Percentiles rank a stretch among this genome's conserved stretches.
These are phyloP conservation scores for Yarrowia sp. DNA, from an alignment of 805 yeast genomes.

Conservation along the genomic window DNA sequence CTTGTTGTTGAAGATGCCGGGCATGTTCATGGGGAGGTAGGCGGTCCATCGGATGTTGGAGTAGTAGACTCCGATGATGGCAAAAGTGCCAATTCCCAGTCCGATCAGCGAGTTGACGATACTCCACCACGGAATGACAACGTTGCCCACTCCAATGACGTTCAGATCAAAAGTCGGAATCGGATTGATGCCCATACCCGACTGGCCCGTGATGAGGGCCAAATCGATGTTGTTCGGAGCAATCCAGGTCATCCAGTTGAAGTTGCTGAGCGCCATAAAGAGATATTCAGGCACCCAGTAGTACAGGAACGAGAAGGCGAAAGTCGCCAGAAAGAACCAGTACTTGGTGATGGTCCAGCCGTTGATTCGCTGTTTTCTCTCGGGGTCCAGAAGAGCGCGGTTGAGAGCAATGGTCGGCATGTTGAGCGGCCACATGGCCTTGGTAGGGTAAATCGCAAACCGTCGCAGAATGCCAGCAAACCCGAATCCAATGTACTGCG, in stretches of 20 bases:
- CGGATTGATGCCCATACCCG: constrained; percentile 54
- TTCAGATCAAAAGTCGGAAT: constrained; percentile 54
- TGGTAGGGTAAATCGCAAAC: constrained; percentile 56
- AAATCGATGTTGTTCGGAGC: constrained; percentile 60
- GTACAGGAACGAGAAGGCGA: constrained; percentile 58
- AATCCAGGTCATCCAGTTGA: constrained; percentile 70
- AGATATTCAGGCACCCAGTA: constrained; percentile 74
- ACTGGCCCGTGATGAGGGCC: constrained; percentile 63
- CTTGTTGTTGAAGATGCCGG: constrained; percentile 59
- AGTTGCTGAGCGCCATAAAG: constrained; percentile 65
- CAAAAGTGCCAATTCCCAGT: constrained; percentile 53
- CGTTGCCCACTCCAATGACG: constrained; percentile 65
- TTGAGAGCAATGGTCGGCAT: constrained; percentile 61
- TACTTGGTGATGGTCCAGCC: constrained; percentile 69
- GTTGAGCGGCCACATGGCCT: constrained; percentile 59
- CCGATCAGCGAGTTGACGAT: constrained; percentile 53
- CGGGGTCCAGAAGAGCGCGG: constrained; percentile 48
- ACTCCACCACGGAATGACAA: constrained; percentile 50
- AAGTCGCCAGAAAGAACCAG: constrained; percentile 56
- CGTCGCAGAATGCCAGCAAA: constrained; percentile 63
- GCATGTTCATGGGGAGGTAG: constrained; percentile 66
- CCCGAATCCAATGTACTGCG: constrained; percentile 61
- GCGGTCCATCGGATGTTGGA: constrained; percentile 65
- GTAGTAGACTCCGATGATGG: constrained; percentile 59
- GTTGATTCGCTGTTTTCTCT: constrained; percentile 51